These are phyloP conservation scores for Magnusiomyces sp. DNA, from an alignment of 1,139 yeast species.

Conservation along the genomic window DNA sequence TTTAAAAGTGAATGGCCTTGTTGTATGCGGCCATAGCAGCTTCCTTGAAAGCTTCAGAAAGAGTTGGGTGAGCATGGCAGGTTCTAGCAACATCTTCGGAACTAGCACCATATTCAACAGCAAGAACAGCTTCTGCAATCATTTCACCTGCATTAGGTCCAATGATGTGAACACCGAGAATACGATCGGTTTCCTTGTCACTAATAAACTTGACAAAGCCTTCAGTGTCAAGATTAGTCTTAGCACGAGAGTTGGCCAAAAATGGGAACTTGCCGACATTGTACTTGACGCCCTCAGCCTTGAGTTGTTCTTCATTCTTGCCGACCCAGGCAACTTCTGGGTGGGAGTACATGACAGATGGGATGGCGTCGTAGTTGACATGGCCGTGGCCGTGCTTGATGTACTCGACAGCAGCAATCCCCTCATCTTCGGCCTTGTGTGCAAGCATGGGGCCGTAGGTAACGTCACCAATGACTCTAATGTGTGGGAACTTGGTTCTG, in stretches of 20 bases:
- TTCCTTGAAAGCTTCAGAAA: slow-evolving; percentile 97
- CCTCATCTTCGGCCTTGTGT: slow-evolving; percentile 99
- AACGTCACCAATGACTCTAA: slow-evolving; percentile 96
- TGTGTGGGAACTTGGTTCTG: slow-evolving; percentile 86
- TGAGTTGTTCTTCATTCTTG: slow-evolving; percentile 88
- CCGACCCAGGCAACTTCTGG: slow-evolving; percentile 99
- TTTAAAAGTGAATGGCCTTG: slow-evolving; percentile 75
- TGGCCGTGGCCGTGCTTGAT: slow-evolving; percentile 93
- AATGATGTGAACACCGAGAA: slow-evolving; percentile 92
- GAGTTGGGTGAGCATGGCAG: slow-evolving; percentile 98
- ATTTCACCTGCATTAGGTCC: slow-evolving; percentile 99
- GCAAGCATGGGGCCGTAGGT: slow-evolving; percentile 99
- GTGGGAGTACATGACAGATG: slow-evolving; percentile 97
- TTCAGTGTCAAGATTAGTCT: slow-evolving; percentile 94
- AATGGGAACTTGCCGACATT: slow-evolving; percentile 97
- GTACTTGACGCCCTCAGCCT: slow-evolving; percentile 86
- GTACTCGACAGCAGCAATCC: slow-evolving; percentile 96
- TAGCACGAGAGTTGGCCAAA: slow-evolving; percentile 98
- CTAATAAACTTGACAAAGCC: slow-evolving; percentile 95
- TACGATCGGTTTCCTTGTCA: slow-evolving; percentile 95
- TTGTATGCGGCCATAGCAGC: slow-evolving; percentile 91
- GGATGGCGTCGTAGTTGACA: slow-evolving; percentile 95
- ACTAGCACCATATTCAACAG: slow-evolving; percentile 97
- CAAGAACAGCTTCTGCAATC: slow-evolving; percentile 98
- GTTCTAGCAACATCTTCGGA: slow-evolving; percentile 97